Base-by-base conservation (phyloP, 2,329 filamentous ascomycete species). In the Colletotrichum somersetense region DNA sequence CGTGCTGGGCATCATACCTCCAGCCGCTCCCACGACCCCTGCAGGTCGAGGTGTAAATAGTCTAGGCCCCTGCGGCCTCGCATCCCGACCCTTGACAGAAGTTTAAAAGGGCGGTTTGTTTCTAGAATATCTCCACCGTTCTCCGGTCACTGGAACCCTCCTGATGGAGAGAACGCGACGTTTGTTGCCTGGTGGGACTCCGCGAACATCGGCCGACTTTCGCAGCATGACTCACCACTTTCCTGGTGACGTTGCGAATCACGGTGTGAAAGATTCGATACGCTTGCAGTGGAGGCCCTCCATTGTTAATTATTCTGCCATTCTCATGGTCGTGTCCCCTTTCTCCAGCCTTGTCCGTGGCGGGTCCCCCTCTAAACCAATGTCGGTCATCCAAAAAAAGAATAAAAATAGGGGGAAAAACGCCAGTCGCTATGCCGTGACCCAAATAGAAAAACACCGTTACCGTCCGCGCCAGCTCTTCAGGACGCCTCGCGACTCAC, bases 341-440 rank as follows among this genome's bases (percentile, higher is more conserved):
- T 33, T 38, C 44, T 18, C 50, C 50, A 30, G 35, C 11, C 50
- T 18, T 56, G 12, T 40, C 50, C 26, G 2, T 46, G 7, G 30
- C n/a, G 8, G n/a, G 46, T 11, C 20, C n/a, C 26, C n/a, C n/a
- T 40, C 30, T 35, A 50, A 63, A 14, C 26, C 50, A 55, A 59
- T 64, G 33, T 16, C 33, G 33, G 44, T 64, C 53, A 55, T 61
- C 12, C 46, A 44, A 67, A 67, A n/a, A 58, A 67, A n/a, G n/a
- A 53, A 23, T 5, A 57, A 38, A 33, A 23, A 23, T 16, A 18
- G 2, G 16, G 16, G 16, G 40, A 18, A 59, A 44, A 68, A 73
- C 67, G 62, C 67, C 71, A 40, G 42, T 61, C 62, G 71, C 62
- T 71, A 73, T 73, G 71, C 71, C 61, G 55, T 40, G 26, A 46